Evolutionary conservation across 2,329 filamentous ascomycete species (phyloP).

Genomic region (Beauveria sp.): DNA sequence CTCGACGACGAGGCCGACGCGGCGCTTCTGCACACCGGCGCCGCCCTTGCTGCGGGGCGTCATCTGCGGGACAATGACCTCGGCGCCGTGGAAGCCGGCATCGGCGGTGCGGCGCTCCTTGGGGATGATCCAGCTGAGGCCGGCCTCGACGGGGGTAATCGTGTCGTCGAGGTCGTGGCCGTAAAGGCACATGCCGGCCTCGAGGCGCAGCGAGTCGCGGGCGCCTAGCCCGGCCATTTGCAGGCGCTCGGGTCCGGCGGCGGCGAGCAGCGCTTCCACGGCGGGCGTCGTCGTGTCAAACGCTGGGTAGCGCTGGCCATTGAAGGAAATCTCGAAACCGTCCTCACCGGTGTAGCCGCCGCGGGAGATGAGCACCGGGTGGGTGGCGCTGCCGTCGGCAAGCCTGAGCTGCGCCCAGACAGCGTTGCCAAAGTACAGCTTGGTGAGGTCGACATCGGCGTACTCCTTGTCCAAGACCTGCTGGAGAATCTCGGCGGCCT

Average conservation of each 20-base stretch:
- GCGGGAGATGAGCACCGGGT: constrained; percentile 60
- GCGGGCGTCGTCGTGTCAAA: constrained; percentile 40
- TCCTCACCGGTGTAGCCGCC: constrained; percentile 97
- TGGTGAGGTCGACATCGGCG: constrained; percentile 43
- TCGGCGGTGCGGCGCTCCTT: constrained; percentile 56
- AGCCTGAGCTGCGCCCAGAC: constrained; percentile 59
- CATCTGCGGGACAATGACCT: constrained; percentile 69
- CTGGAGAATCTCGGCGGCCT: constrained; percentile 61
- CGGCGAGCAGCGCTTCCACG: constrained; percentile 60
- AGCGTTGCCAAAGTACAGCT: constrained; percentile 76
- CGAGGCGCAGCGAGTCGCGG: constrained; percentile 83
- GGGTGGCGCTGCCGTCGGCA: constrained; percentile 36
- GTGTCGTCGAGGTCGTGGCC: constrained; percentile 89
- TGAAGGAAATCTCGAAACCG: constrained; percentile 90
- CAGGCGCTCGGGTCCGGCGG: constrained; percentile 53
- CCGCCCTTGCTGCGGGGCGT: constrained; percentile 67
- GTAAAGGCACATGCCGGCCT: constrained; percentile 99
- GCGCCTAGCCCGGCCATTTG: constrained; percentile 84
- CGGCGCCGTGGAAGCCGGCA: constrained; percentile 79
- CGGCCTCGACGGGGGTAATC: constrained; percentile 52
- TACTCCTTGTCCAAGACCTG: constrained; percentile 47
- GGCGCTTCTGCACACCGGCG: constrained; percentile 58
- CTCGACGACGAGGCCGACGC: constrained; percentile 74
- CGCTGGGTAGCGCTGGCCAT: constrained; percentile 33
- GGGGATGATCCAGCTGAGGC: constrained; percentile 70